Evolutionary conservation across 2,329 filamentous ascomycete species (phyloP).

Genomic region (Lecanicillium sp.): DNA sequence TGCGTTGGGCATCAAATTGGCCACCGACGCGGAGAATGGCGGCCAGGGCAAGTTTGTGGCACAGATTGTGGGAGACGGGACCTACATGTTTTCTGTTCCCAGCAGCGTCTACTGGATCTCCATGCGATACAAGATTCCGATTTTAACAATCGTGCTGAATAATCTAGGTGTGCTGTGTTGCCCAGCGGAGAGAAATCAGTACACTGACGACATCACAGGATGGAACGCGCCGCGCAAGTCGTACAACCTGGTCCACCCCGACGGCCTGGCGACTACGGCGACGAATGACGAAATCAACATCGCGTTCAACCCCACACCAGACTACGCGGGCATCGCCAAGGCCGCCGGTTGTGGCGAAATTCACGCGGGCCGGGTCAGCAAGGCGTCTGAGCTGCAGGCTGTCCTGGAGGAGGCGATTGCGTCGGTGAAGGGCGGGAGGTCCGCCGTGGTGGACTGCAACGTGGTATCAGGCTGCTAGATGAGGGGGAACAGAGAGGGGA

Average conservation of each 20-base stretch:
- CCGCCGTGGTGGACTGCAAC: constrained; percentile 49
- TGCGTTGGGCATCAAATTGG: constrained; percentile 71
- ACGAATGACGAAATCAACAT: constrained; percentile 60
- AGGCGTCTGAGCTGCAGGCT: constrained; percentile 38
- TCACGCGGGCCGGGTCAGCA: constrained; percentile 42
- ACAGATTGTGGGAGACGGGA: constrained; percentile 53
- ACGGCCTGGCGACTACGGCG: constrained; percentile 47
- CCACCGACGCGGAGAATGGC: constrained; percentile 39
- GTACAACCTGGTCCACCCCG: constrained; percentile 51
- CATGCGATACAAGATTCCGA: constrained; percentile 46
- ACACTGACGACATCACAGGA: constrained; percentile 17
- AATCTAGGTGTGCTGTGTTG: constrained; percentile 50
- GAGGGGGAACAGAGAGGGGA: too few relatives aligned
- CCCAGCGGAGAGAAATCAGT: too few relatives aligned
- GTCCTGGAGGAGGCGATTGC: constrained; percentile 45
- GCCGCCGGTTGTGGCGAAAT: constrained; percentile 51
- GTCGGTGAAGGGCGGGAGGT: constrained; percentile 43
- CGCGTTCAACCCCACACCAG: constrained; percentile 51
- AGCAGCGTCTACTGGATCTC: constrained; percentile 52
- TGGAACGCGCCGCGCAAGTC: constrained; percentile 57
- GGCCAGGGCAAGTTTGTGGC: constrained; percentile 46
- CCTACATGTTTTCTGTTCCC: constrained; percentile 49
- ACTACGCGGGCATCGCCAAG: constrained; percentile 56
- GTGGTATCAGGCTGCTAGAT: constrained; percentile 39
- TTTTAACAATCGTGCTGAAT: constrained; percentile 50